A percentile compares a stretch with the other conserved stretches of the same genome.
phyloP scores from a whole-genome alignment of 169 alveolate species.

The Plasmodium coatneyi region DNA sequence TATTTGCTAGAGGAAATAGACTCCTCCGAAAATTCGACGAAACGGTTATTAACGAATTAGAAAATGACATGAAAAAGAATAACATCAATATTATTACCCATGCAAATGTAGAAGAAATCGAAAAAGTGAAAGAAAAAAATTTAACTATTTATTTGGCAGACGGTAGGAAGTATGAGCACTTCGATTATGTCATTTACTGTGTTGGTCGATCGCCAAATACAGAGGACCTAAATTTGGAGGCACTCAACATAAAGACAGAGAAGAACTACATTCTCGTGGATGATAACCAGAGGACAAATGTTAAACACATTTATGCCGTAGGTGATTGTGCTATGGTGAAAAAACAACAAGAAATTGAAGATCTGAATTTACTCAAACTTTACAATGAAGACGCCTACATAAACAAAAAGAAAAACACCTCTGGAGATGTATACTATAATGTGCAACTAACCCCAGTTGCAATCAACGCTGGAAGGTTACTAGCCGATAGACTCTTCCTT shows the following conservation, averaged over 20 bases:
- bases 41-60: constrained; percentile 86
- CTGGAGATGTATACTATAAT: not conserved
- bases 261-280: constrained; percentile 60
- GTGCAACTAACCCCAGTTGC: constrained; percentile 95
- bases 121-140: constrained; percentile 84
- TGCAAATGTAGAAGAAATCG: constrained; percentile 92
- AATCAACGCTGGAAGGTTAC: constrained; percentile 94
- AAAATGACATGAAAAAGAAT: constrained; percentile 85
- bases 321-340: constrained; percentile 73
- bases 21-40: constrained; percentile 78
- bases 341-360: constrained; percentile 28
- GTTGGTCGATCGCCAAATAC: constrained; percentile 73
- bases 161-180: constrained; percentile 92
- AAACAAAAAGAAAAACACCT: not conserved
- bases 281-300: constrained; percentile 61
- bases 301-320: constrained; percentile 66
- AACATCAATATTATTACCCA: constrained; percentile 83
- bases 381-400: constrained; percentile 39
- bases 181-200: constrained; percentile 70
- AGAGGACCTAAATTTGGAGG: constrained; percentile 51
- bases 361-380: constrained; percentile 26
- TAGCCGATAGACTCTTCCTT: constrained; percentile 91
- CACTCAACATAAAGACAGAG: constrained; percentile 13
- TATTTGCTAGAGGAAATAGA: constrained; percentile 84
- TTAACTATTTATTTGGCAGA: constrained; percentile 92